Percentiles rank a stretch among this genome's conserved stretches.
Evolutionary conservation across 805 yeast species (phyloP).

Genomic region (Henningerozyma blattae): DNA sequence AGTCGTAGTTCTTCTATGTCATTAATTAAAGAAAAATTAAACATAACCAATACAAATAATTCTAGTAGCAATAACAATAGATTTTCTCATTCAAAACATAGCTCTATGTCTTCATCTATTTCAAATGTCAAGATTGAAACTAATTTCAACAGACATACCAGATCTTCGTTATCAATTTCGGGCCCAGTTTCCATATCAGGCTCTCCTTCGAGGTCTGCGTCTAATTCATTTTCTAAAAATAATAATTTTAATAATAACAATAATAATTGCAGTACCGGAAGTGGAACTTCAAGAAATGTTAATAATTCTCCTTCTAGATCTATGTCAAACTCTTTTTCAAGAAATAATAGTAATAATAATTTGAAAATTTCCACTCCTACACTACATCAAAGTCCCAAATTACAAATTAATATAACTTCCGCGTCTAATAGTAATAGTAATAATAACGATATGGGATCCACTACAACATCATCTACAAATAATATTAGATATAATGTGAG

Average conservation of each 20-base stretch:
- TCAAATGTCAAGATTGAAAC: not conserved
- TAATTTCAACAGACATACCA: not conserved
- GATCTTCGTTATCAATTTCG: not conserved
- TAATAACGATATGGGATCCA: too few species aligned
- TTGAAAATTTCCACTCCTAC: not conserved
- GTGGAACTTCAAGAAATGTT: too few species aligned
- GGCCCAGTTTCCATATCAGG: constrained; percentile 1
- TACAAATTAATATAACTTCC: constrained; percentile 1
- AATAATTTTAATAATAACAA: constrained; percentile 4
- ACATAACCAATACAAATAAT: too few species aligned
- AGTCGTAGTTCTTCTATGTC: constrained; percentile 4
- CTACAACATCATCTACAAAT: too few species aligned
- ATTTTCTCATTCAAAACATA: constrained; percentile 1
- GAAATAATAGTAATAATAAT: too few species aligned
- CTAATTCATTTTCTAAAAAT: not conserved
- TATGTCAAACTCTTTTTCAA: too few species aligned
- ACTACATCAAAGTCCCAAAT: not conserved
- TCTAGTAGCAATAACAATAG: constrained; percentile 5
- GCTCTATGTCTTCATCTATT: not conserved
- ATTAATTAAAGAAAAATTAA: constrained; percentile 15
- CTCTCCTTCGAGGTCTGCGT: constrained; percentile 2
- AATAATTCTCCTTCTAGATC: too few species aligned
- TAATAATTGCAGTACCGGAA: too few species aligned
- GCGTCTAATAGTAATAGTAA: too few species aligned
- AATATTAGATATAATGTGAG: too few species aligned